phyloP scores from a whole-genome alignment of 495 filamentous ascomycete genomes.

The Xylaria grammica region DNA sequence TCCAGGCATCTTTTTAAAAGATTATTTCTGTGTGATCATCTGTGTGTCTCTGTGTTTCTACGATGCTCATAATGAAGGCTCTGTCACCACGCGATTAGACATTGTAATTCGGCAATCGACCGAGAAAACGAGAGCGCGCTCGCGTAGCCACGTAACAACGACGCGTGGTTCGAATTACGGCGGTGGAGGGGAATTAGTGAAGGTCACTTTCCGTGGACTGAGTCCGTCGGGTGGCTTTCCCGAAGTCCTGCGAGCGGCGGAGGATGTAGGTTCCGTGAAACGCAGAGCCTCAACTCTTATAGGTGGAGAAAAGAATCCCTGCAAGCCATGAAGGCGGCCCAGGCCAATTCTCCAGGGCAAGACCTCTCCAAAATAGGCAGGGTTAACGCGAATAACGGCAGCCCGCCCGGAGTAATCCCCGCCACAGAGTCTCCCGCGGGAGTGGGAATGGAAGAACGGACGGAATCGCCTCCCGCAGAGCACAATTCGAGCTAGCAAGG shows the following conservation, averaged over 20 bases:
- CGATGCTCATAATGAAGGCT: background rate
- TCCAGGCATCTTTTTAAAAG: background rate
- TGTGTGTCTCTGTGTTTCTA: background rate
- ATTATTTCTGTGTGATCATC: background rate
- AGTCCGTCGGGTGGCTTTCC: background rate
- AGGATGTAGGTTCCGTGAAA: conserved; percentile 18
- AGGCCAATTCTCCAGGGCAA: background rate
- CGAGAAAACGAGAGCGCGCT: too few species aligned
- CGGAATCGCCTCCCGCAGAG: background rate
- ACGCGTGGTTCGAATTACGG: background rate
- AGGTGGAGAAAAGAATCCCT: conserved; percentile 16
- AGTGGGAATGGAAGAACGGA: background rate
- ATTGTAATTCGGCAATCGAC: too few species aligned
- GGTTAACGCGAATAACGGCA: conserved; percentile 7
- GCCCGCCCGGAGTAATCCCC: background rate
- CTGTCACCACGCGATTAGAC: background rate
- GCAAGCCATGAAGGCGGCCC: background rate
- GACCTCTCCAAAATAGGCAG: background rate
- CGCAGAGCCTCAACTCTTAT: conserved; percentile 15
- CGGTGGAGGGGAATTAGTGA: background rate
- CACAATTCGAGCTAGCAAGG: conserved; percentile 5
- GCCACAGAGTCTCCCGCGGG: background rate
- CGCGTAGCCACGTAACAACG: too few species aligned
- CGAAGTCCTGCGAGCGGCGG: background rate
- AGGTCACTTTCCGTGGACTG: background rate